Percentiles rank a stretch among this genome's conserved stretches.
These are phyloP conservation scores for Pichia gijzeniarum DNA, from an alignment of 805 yeast species.

Conservation along the genomic window DNA sequence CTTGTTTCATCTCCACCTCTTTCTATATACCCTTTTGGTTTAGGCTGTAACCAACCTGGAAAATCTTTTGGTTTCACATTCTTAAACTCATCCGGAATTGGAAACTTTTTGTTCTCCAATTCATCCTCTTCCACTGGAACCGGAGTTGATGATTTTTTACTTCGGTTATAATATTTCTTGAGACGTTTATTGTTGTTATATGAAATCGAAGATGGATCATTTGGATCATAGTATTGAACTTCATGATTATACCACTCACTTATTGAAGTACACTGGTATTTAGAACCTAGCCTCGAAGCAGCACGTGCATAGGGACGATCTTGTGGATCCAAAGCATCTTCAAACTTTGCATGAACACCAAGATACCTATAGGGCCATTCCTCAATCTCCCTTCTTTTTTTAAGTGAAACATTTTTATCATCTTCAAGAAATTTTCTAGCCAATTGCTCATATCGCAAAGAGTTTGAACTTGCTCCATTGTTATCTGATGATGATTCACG, in stretches of 20 bases:
- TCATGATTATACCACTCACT: slow-evolving; percentile 60
- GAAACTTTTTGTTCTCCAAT: slow-evolving; percentile 16
- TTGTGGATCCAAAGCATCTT: slow-evolving; percentile 70
- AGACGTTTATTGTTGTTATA: slow-evolving; percentile 22
- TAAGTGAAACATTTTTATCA: slow-evolving; percentile 37
- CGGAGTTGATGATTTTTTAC: slow-evolving; percentile 17
- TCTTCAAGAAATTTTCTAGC: slow-evolving; percentile 47
- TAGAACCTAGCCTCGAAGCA: slow-evolving; percentile 66
- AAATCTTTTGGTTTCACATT: slow-evolving; percentile 38
- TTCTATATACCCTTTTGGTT: slow-evolving; percentile 77
- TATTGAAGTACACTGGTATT: slow-evolving; percentile 63
- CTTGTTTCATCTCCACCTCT: slow-evolving; percentile 71
- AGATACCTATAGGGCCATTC: slow-evolving; percentile 80
- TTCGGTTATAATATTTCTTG: slow-evolving; percentile 21
- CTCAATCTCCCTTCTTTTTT: slow-evolving; percentile 48
- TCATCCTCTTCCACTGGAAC: slow-evolving; percentile 15
- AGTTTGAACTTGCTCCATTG: slow-evolving; percentile 12
- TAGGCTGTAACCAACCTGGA: slow-evolving; percentile 72
- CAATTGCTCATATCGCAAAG: slow-evolving; percentile 46
- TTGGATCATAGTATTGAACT: slow-evolving; percentile 55
- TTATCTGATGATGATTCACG: not conserved
- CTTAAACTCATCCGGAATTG: slow-evolving; percentile 41
- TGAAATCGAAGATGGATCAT: not conserved
- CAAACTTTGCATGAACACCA: slow-evolving; percentile 67
- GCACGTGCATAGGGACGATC: slow-evolving; percentile 80